Evolutionary conservation across 305 asterid species (phyloP).

Genomic region (Fraxinus platypoda): DNA sequence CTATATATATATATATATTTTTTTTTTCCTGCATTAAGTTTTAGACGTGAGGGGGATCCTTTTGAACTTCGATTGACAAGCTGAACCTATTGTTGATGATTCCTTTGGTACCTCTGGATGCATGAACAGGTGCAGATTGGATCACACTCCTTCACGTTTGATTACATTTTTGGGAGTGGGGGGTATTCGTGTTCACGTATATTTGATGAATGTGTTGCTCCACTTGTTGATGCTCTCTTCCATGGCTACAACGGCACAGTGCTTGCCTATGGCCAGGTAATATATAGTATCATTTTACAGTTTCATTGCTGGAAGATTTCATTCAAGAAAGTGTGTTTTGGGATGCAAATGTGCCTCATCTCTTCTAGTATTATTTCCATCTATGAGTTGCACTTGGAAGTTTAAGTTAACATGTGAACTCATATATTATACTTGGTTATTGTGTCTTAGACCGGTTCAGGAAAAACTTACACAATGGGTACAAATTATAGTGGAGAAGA

Average conservation of each 20-base stretch:
- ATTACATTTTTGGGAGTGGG: constrained; percentile 67
- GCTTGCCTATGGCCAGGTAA: constrained; percentile 98
- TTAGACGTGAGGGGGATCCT: not conserved
- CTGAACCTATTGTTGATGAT: constrained; percentile 4
- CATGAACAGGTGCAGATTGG: constrained; percentile 87
- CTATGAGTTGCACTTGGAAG: not conserved
- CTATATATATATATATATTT: too few relatives aligned
- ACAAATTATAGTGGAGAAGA: constrained; percentile 97
- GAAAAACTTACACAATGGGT: constrained; percentile 97
- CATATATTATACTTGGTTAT: constrained; percentile 4
- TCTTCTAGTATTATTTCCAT: not conserved
- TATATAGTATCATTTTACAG: not conserved
- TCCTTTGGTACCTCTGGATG: constrained; percentile 13
- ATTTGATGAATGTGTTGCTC: constrained; percentile 74
- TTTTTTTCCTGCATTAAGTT: not conserved
- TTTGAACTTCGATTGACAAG: not conserved
- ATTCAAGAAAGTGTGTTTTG: not conserved
- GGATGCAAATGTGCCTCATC: not conserved
- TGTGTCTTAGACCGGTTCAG: constrained; percentile 84
- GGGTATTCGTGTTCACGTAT: constrained; percentile 59
- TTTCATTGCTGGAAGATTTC: not conserved
- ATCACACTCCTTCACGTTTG: constrained; percentile 90
- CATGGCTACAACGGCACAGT: constrained; percentile 94
- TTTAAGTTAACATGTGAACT: not conserved
- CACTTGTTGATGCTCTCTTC: constrained; percentile 81